Evolutionary conservation across 1,284 basidiomycete species (phyloP), one percentile per base, ranked within the genome.

Genomic region (Tilletia caries): DNA sequence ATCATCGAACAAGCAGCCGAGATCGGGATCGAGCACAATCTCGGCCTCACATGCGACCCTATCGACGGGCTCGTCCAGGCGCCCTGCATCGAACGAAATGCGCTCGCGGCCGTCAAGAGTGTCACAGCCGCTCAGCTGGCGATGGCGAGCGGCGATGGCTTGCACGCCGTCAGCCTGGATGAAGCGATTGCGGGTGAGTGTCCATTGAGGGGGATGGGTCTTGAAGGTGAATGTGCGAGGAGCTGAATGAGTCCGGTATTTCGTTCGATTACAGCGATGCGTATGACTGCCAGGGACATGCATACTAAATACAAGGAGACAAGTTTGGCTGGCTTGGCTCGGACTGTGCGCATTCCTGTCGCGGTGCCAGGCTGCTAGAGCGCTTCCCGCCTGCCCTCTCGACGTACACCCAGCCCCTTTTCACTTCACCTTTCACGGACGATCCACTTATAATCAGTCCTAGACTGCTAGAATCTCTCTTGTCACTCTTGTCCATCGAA

Each of bases 1-100:
- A 84, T 85, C 41, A 85, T 87, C 52, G 79, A 86, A 15, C 85
- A 94, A 87, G 95, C 95, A 18, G 95, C 95, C 52, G 95, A 97
- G 83, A 95, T 95, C 68, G 94, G 93, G 2, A 95, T 96, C 72
- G 84, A 85, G 85, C 79, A 82, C 67, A 79, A 79, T 64, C 65
- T 82, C 0, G 80, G 80, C 3, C 67, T 82, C 3, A 79, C 80
- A 0, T 79, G 78, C 67, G 79, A 79, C 52, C 76, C 76, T 23
- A 58, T 78, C 70, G 92, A 92, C 79, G 93, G 93, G 0, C 87
- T 94, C 10, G 93, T 95, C 0, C 93, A 97, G 84, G 92, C 96
- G 8, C 94, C 95, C 0, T 97, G 82, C 64, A 82, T 83, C 89
- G 92, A 93, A 84, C 87, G 92, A 27, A 94, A 93, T 79, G 92